Evolutionary conservation across 2,329 filamentous ascomycete genomes (phyloP), one percentile per base, ranked within the genome.

Genomic region (Pyrenophora seminiperda): DNA sequence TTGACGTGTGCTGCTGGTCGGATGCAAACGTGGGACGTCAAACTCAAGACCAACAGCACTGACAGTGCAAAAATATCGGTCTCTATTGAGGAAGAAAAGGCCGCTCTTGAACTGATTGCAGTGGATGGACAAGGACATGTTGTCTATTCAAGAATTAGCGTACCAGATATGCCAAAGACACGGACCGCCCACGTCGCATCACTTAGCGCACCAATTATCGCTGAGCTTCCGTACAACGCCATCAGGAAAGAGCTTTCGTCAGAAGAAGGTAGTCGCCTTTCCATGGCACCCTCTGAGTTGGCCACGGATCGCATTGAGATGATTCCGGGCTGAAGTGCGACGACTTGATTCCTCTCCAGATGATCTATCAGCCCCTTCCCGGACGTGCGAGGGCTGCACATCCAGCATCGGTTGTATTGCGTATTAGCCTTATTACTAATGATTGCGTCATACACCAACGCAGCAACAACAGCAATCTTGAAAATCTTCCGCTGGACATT

Each of bases 121-220:
- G 51, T 61, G 15, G 59, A 65, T 37, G 54, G 58, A 20, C 46
- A 44, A 5, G 53, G 59, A 3, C 46, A 57, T 44, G 18, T 65
- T 3, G 20, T 56, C 3, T 53, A 19, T 32, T 56, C 54, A 10
- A 44, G 50, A 4, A 41, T 61, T 24, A 59, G 53, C 33, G 54
- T 60, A 11, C 54, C 47, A 27, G 45, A 46, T 2, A 56, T 60
- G 58, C 58, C 47, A 27, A 19, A 45, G 27, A 18, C 30, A 10
- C 40, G 32, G n/a, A 18, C 14, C 11, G 11, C 2, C 4, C 34
- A 37, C 22, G 30, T 41, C 2, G 32, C 34, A 11, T 29, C 33
- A 34, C 34, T 19, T 2, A 49, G 39, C 20, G 30, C 34, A 5
- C n/a, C 27, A 7, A 39, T 39, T 9, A 24, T 37, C 13, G 17